Conservation (phyloP, 2,329 filamentous ascomycete genomes). For the Paraconiothyrium brasiliense region DNA sequence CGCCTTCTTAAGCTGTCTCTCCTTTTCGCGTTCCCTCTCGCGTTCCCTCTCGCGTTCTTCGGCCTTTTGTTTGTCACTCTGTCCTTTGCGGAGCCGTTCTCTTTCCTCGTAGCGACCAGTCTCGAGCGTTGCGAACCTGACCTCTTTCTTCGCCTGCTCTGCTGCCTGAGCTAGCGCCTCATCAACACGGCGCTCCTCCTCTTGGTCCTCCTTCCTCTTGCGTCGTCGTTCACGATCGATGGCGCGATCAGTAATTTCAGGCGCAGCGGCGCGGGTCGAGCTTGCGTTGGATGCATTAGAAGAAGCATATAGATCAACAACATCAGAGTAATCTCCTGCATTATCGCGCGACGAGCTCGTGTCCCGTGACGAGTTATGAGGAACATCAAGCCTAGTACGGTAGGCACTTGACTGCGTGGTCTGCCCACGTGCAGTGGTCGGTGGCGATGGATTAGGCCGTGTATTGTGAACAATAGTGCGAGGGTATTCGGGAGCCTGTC, state of each 20-base stretch:
- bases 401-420: conserved; percentile 28
- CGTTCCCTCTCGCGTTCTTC: conserved; percentile 16
- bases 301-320: conserved; percentile 27
- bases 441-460: conserved; percentile 27
- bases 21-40: conserved; percentile 25
- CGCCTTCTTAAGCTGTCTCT: conserved; percentile 21
- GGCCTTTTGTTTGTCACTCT: conserved; percentile 31
- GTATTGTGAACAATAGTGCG: conserved; percentile 43
- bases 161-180: conserved; percentile 20
- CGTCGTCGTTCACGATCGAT: conserved; percentile 33
- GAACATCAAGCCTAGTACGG: conserved; percentile 30
- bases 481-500: conserved; percentile 31
- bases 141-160: conserved; percentile 34
- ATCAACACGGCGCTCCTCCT: conserved; percentile 30
- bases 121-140: conserved; percentile 32
- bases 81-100: conserved; percentile 32
- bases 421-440: conserved; percentile 25
- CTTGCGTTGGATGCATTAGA: conserved; percentile 26
- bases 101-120: conserved; percentile 33
- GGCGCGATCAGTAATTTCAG: conserved; percentile 34
- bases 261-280: conserved; percentile 25
- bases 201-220: conserved; percentile 33
- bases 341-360: conserved; percentile 23
- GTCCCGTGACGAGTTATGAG: conserved; percentile 26
- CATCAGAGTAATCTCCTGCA: conserved; percentile 33